Conservation (phyloP, 495 filamentous ascomycete species). For the Copromyces sp. region DNA sequence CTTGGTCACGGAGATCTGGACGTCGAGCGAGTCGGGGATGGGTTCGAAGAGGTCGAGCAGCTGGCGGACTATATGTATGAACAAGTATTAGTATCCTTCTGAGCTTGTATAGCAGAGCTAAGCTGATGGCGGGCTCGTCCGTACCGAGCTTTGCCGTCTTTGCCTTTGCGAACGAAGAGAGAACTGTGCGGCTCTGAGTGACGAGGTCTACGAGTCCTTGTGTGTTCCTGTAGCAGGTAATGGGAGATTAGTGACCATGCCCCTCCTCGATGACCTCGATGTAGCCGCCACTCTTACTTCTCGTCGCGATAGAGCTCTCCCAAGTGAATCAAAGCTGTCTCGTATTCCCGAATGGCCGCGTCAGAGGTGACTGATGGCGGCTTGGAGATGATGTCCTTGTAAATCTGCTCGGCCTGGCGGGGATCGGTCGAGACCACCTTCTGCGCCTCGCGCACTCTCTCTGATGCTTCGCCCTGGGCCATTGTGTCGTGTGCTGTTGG, state of each 20-base stretch:
- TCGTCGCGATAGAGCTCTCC: slow-evolving; percentile 88
- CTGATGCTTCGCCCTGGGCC: slow-evolving; percentile 36
- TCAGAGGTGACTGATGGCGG: slow-evolving; percentile 71
- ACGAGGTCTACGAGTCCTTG: slow-evolving; percentile 87
- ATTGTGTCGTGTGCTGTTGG: slow-evolving; percentile 19
- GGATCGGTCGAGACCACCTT: slow-evolving; percentile 69
- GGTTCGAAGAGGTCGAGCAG: slow-evolving; percentile 90
- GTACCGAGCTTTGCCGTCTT: slow-evolving; percentile 97
- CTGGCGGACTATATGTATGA: slow-evolving; percentile 64
- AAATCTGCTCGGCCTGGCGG: slow-evolving; percentile 67
- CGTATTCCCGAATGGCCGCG: slow-evolving; percentile 77
- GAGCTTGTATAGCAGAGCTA: background rate
- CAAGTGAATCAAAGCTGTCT: slow-evolving; percentile 69
- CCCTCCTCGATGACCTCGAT: background rate
- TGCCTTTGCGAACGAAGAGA: slow-evolving; percentile 94
- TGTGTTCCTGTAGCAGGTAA: slow-evolving; percentile 44
- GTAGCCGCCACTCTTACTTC: slow-evolving; percentile 37
- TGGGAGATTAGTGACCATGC: slow-evolving; percentile 3
- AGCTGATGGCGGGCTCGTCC: slow-evolving; percentile 10
- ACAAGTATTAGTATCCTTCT: slow-evolving; percentile 2
- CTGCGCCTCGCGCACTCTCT: slow-evolving; percentile 60
- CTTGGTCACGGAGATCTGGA: slow-evolving; percentile 86
- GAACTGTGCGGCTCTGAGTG: slow-evolving; percentile 74
- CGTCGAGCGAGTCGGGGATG: slow-evolving; percentile 87
- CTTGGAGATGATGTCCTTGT: slow-evolving; percentile 79